Evolutionary conservation across 768 basidiomycete genomes (phyloP).

Genomic region (Boletales sp.): DNA sequence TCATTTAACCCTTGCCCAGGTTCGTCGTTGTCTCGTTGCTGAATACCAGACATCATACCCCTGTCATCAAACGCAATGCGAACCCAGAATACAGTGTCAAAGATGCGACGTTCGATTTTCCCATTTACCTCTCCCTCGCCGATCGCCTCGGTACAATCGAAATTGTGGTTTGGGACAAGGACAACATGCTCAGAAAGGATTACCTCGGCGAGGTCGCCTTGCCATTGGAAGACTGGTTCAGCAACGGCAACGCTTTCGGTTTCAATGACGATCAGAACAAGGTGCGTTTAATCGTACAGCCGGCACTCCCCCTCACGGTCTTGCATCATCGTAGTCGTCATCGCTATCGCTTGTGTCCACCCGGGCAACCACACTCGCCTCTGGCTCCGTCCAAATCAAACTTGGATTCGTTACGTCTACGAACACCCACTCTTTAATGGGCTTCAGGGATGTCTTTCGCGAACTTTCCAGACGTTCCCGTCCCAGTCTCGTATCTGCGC

Average conservation of each 20-base stretch:
- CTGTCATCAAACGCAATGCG: conserved; percentile 67
- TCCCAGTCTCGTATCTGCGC: conserved; percentile 68
- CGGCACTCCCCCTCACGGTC: background rate
- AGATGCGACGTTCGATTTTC: conserved; percentile 87
- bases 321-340: conserved; percentile 37
- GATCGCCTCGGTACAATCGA: conserved; percentile 74
- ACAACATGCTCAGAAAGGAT: conserved; percentile 77
- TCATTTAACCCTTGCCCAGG: conserved; percentile 32
- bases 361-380: conserved; percentile 41
- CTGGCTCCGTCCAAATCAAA: conserved; percentile 57
- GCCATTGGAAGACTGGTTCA: conserved; percentile 81
- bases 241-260: conserved; percentile 35
- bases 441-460: conserved; percentile 57
- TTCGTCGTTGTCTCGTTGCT: conserved; percentile 68
- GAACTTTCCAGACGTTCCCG: conserved; percentile 63
- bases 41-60: conserved; percentile 61
- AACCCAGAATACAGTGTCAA: conserved; percentile 65
- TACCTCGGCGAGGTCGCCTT: conserved; percentile 88
- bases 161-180: conserved; percentile 92
- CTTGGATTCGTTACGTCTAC: conserved; percentile 53
- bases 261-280: conserved; percentile 67
- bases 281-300: conserved; percentile 39
- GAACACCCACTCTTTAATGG: conserved; percentile 40
- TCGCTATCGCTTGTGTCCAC: conserved; percentile 46
- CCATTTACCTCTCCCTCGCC: conserved; percentile 72